phyloP scores from a whole-genome alignment of 2,329 filamentous ascomycete species.

The Sphaceloma murrayae region DNA sequence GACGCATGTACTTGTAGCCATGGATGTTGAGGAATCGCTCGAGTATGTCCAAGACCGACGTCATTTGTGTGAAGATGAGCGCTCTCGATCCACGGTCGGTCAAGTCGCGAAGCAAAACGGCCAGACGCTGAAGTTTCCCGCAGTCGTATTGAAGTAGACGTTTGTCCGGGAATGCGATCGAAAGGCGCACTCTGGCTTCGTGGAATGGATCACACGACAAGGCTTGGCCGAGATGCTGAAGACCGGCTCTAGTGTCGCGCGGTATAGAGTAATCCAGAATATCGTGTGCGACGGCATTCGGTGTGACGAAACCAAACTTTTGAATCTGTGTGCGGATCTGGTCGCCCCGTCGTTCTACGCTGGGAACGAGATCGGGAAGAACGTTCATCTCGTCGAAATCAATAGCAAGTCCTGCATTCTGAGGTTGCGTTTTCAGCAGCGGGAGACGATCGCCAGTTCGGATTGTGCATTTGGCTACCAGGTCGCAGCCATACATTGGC shows the following conservation, averaged over 20 bases:
- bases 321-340: conserved; percentile 65
- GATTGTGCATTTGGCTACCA: conserved; percentile 65
- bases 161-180: conserved; percentile 94
- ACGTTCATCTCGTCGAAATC: conserved; percentile 59
- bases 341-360: conserved; percentile 61
- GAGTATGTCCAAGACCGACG: conserved; percentile 91
- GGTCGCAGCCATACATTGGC: conserved; percentile 69
- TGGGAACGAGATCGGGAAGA: conserved; percentile 60
- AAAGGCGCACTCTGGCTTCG: conserved; percentile 80
- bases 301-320: conserved; percentile 88
- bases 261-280: conserved; percentile 51
- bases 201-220: conserved; percentile 68
- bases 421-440: conserved; percentile 40
- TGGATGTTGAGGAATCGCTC: conserved; percentile 98
- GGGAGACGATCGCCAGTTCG: conserved; percentile 49
- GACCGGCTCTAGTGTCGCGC: conserved; percentile 39
- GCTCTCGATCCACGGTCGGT: conserved; percentile 87
- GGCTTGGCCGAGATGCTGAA: conserved; percentile 45
- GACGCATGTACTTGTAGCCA: conserved; percentile 87
- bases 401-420: conserved; percentile 61
- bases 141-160: conserved; percentile 95
- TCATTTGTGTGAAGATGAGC: conserved; percentile 99
- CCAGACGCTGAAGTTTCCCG: conserved; percentile 86
- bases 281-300: conserved; percentile 74
- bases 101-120: conserved; percentile 72